Base-by-base conservation (phyloP, 208 protist genomes). In the Trypanosoma brucei region DNA sequence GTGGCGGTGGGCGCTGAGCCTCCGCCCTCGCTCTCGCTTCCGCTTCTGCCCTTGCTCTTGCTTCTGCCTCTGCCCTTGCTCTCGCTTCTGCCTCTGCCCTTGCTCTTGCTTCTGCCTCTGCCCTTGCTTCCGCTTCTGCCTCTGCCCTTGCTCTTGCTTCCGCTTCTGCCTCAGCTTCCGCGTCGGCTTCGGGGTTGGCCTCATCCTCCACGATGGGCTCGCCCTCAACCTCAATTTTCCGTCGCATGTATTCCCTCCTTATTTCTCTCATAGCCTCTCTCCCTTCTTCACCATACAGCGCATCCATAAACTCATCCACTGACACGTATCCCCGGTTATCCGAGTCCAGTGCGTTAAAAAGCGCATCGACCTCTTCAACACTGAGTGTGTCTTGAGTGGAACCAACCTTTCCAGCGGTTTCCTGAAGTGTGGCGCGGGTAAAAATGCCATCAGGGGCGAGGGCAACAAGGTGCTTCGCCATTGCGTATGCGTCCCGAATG, bases 381-480 rank as follows among this genome's bases (percentile, higher is more conserved):
- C 68, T 78, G n/a, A 94, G 70, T 8, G 61, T 56, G 59, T 66
- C 70, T 34, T 34, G 66, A 72, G 49, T 77, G 71, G 48, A 70
- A 62, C 62, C 53, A 74, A 70, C 52, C 64, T 74, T 86, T 75
- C 36, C 44, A 53, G 64, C 80, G 52, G 53, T 82, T 73, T 87
- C 78, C 62, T 90, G 74, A 35, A 94, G 81, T 0, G 84, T 88
- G n/a, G 51, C 75, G 39, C 84, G 88, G 44, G 88, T 91, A 65
- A 94, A 81, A 36, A 81, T 78, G 55, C 74, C 74, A 55, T 81
- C 55, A 3, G 88, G 88, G 9, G 88, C 81, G n/a, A 88, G 58
- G 3, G 89, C 70, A 55, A 83, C 75, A 36, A 91, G 65, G 40
- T 78, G 62, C 46, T 86, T 86, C 3, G 88, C 84, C 84, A 94